These are phyloP conservation scores for Cavenderia fasciculata DNA, from an alignment of 78 protist genomes.

Conservation along the genomic window DNA sequence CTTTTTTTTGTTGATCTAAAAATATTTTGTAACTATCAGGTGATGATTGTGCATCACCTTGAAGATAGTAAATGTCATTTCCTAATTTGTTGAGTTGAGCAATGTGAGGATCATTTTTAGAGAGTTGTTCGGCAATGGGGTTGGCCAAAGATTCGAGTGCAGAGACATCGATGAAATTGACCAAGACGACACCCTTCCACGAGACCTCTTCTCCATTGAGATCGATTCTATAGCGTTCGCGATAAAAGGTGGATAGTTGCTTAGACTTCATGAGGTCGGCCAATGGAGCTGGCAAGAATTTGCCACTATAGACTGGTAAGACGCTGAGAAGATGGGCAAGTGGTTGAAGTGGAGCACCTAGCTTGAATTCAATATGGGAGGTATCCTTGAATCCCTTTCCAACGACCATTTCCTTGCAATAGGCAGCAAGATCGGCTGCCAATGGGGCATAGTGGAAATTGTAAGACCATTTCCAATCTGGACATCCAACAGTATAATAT, in stretches of 20 bases:
- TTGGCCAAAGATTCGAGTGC: not conserved
- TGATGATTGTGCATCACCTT: no score
- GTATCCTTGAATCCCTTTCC: not conserved
- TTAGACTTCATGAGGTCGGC: not conserved
- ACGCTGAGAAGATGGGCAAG: constrained; percentile 52
- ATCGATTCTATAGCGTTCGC: constrained; percentile 36
- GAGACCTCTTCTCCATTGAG: constrained; percentile 51
- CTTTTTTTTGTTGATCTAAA: no score
- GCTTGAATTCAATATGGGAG: not conserved
- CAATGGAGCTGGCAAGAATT: constrained; percentile 35
- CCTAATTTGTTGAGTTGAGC: no score
- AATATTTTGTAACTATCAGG: no score
- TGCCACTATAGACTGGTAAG: constrained; percentile 23
- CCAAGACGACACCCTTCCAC: constrained; percentile 61
- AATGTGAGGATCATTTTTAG: no score
- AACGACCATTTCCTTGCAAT: not conserved
- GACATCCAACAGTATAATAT: constrained; percentile 97
- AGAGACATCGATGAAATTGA: constrained; percentile 13
- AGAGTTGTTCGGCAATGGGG: no score
- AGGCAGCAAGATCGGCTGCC: not conserved
- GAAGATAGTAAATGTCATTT: no score
- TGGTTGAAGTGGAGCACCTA: constrained; percentile 32
- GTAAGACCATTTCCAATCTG: constrained; percentile 97
- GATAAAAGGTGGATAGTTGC: not conserved
- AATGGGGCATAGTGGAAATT: constrained; percentile 98